Base-by-base conservation (phyloP, 2,329 filamentous ascomycete genomes). In the Aspergillus caelatus region DNA sequence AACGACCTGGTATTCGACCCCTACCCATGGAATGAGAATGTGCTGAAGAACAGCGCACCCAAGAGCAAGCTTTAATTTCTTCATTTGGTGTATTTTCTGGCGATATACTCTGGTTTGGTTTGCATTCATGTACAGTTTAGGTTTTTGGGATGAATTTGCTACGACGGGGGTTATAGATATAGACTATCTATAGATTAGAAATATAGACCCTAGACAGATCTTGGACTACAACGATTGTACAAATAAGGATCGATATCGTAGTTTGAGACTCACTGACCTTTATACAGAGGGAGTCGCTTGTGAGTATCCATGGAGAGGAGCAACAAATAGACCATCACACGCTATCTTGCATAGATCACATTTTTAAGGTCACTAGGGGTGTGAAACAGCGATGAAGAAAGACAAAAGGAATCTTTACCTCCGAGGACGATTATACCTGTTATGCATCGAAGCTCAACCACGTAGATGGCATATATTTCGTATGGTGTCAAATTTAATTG, bases 1-100 rank as follows among this genome's bases (percentile, higher is more conserved):
- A 93, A 93, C 72, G 84, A 86, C 21, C 80, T 92, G 61, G 88
- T 88, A 0, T 86, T 92, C 62, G 89, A 93, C 69, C 89, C 90
- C 1, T 91, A 92, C 74, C 90, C 90, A 8, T 83, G 88, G 69
- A 88, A 80, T 63, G 80, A 81, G 64, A 82, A 85, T 4, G 70
- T 91, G 70, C 84, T 91, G 71, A 89, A 86, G 83, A 86, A 84
- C 69, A 83, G 69, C 53, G 58, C 70, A 10, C 61, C 67, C 1
- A 75, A 72, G 70, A 78, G 75, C 68, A 80, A 80, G 69, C 73
- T 80, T n/a, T 79, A 67, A 68, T 64, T 45, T 41, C 12, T 54
- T 54, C 4, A 2, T 58, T 58, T 52, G 45, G 23, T 39, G 11
- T 55, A 32, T 26, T 53, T 36, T 61, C 7, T 30, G 48, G 48